These are phyloP conservation scores for Stachybotrys chlorohalonatus DNA, from an alignment of 2,329 filamentous ascomycete species.

Conservation along the genomic window DNA sequence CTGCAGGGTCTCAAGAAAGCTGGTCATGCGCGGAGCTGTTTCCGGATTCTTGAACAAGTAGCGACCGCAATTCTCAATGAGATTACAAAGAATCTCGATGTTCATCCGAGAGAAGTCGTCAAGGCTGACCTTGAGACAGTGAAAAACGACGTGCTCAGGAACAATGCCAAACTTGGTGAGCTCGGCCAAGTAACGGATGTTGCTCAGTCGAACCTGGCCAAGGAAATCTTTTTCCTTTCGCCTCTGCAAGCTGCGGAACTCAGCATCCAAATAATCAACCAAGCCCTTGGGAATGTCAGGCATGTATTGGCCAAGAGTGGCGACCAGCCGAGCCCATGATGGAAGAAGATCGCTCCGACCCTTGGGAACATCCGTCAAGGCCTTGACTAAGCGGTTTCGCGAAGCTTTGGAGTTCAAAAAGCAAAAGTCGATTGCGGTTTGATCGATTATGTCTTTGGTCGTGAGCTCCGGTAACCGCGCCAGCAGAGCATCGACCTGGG, in stretches of 20 bases:
- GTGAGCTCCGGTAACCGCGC: conserved; percentile 84
- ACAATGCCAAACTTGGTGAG: conserved; percentile 97
- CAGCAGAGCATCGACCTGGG: conserved; percentile 87
- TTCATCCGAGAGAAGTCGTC: conserved; percentile 99
- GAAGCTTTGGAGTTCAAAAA: conserved; percentile 98
- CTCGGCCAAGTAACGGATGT: conserved; percentile 95
- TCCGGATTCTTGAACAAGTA: conserved; percentile 90
- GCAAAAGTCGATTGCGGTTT: conserved; percentile 92
- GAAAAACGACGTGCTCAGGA: conserved; percentile 96
- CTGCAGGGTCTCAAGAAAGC: conserved; percentile 88
- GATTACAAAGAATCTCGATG: conserved; percentile 94
- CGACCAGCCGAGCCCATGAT: conserved; percentile 84
- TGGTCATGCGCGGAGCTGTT: conserved; percentile 84
- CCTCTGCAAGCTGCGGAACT: conserved; percentile 91
- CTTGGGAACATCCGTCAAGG: conserved; percentile 88
- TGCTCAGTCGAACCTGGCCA: conserved; percentile 84
- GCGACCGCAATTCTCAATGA: conserved; percentile 91
- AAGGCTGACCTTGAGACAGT: conserved; percentile 93
- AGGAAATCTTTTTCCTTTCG: conserved; percentile 98
- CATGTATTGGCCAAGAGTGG: conserved; percentile 89
- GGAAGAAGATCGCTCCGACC: conserved; percentile 86
- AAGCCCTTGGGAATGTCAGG: conserved; percentile 87
- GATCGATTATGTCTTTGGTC: conserved; percentile 84
- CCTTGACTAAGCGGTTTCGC: conserved; percentile 85
- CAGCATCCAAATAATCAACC: conserved; percentile 86